Evolutionary conservation across 208 protist species (phyloP).

Genomic region (Phytomonas francai): DNA sequence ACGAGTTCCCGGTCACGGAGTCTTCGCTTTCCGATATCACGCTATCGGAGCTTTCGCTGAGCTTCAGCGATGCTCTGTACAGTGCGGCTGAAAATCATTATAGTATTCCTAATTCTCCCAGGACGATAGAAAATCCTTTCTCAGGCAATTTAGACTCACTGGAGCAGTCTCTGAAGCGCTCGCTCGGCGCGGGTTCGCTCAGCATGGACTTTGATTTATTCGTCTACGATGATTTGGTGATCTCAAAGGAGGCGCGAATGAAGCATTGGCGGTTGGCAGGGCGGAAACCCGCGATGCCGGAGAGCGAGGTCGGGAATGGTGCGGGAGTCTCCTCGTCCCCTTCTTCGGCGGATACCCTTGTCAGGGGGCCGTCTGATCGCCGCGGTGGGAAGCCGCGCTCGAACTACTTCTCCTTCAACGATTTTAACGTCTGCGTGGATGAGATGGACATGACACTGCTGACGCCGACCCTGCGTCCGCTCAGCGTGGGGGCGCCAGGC

Average conservation of each 20-base stretch:
- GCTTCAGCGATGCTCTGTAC: no score
- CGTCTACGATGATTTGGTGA: conserved; percentile 79
- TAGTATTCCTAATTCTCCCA: not conserved
- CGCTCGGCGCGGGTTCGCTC: no score
- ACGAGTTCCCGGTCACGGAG: no score
- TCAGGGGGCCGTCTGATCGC: no score
- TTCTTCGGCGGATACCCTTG: no score
- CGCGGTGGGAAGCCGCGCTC: conserved; percentile 10
- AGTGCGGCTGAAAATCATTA: no score
- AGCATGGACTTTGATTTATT: conserved; percentile 71
- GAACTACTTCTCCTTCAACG: conserved; percentile 66
- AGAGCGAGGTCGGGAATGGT: not conserved
- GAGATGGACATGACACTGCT: conserved; percentile 56
- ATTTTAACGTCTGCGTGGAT: conserved; percentile 77
- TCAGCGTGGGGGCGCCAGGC: no score
- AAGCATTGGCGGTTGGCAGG: conserved; percentile 71
- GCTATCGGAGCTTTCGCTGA: no score
- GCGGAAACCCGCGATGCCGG: conserved; percentile 24
- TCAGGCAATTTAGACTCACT: not conserved
- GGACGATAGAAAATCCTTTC: not conserved
- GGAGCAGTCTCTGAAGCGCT: no score
- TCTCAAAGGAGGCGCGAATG: conserved; percentile 61
- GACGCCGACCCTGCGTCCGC: no score
- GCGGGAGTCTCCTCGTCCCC: not conserved
- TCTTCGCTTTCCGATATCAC: no score